phyloP scores from a whole-genome alignment of 352 stramenopile genomes.

The Pythium myriotylum region DNA sequence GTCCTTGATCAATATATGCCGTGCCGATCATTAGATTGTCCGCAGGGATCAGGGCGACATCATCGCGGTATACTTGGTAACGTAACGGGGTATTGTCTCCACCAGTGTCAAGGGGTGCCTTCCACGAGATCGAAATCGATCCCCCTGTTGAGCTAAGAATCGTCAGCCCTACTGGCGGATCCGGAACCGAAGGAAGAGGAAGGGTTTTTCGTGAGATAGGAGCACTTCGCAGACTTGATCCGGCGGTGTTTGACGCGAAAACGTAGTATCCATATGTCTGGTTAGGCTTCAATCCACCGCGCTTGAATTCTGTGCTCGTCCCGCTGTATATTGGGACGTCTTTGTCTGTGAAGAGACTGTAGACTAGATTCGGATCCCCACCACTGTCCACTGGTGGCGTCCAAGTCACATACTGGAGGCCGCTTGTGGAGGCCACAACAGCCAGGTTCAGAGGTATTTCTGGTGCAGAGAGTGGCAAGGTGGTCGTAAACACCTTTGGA shows the following conservation, averaged over 20 bases:
- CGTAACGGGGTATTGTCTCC: slow-evolving; percentile 32
- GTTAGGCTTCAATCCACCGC: slow-evolving; percentile 35
- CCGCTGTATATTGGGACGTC: slow-evolving; percentile 45
- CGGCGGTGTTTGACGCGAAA: slow-evolving; percentile 43
- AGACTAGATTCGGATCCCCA: slow-evolving; percentile 35
- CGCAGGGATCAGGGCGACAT: slow-evolving; percentile 18
- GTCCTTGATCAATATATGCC: slow-evolving; percentile 30
- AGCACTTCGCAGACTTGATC: slow-evolving; percentile 35
- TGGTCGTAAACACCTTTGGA: slow-evolving; percentile 40
- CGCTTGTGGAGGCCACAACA: slow-evolving; percentile 36
- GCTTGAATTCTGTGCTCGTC: slow-evolving; percentile 37
- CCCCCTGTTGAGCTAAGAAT: slow-evolving; percentile 28
- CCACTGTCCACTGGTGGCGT: slow-evolving; percentile 39
- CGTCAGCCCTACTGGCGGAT: slow-evolving; percentile 28
- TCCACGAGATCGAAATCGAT: slow-evolving; percentile 49
- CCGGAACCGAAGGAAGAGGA: slow-evolving; percentile 28
- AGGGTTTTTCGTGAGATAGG: slow-evolving; percentile 29
- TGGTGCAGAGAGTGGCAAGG: slow-evolving; percentile 31
- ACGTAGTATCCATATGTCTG: slow-evolving; percentile 52
- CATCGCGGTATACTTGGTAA: slow-evolving; percentile 49
- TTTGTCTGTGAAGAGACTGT: slow-evolving; percentile 39
- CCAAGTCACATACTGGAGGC: slow-evolving; percentile 54
- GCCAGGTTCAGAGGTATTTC: slow-evolving; percentile 37
- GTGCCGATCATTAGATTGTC: slow-evolving; percentile 6
- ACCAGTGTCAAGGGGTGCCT: slow-evolving; percentile 43